Base-by-base conservation (phyloP, 2,329 filamentous ascomycete genomes). In the Penicillium aurantiogriseum region DNA sequence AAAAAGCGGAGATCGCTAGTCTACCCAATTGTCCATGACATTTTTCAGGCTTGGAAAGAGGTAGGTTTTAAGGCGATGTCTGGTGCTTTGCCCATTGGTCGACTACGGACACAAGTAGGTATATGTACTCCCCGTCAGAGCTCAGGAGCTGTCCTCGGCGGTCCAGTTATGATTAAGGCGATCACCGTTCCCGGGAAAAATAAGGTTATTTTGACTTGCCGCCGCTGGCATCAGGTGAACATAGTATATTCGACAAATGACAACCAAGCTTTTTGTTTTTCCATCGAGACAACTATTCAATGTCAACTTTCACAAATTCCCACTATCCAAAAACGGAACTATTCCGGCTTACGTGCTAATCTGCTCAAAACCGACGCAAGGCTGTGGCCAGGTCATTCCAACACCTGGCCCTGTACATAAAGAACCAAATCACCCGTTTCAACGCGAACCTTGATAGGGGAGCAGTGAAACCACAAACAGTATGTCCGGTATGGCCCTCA, bases 341-440 rank as follows among this genome's bases (percentile, higher is more conserved):
- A 51, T 46, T 49, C 38, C 31, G 36, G 51, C 35, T 40, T 27
- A 40, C 35, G 35, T 36, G 31, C 27, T 48, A 48, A 47, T 40
- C 43, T 54, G 51, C 50, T 48, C 51, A 47, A 40, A 39, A 25
- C 19, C 15, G 9, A 40, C 33, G 51, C 43, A 49, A 48, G 35
- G 51, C 27, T 42, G 17, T 47, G 21, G 19, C 45, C 7, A 6
- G 17, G 29, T 44, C 29, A 44, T 45, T 35, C 17, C 29, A 53
- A 27, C 29, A 21, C 13, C 11, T 25, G 4, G 11, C 9, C 15
- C 2, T 39, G 13, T 11, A n/a, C 8, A n/a, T 47, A 25, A 47
- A 47, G 45, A 47, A 47, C 45, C 19, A 47, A 9, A 47, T 11
- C 19, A 11, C 31, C 31, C 15, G 1, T 11, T 35, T 8, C 25